Conservation (phyloP, 164 flowering plant genomes). For the Vitis amurensis region DNA sequence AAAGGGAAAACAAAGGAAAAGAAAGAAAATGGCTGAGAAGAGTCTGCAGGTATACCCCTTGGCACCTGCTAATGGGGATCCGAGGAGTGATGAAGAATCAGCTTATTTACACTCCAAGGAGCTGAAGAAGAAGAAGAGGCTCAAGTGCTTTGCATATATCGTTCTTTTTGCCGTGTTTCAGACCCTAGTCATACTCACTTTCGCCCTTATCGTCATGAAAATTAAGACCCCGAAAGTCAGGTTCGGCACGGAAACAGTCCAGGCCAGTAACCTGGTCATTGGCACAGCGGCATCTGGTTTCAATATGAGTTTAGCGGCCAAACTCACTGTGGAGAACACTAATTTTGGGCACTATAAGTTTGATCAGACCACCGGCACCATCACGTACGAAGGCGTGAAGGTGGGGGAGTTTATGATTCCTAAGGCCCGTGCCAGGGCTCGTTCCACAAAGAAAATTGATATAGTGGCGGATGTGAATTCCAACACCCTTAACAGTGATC, state of each 20-base stretch:
- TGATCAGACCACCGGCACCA: background rate
- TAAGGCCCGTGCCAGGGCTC: background rate
- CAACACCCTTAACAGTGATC: background rate
- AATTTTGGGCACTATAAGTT: slow-evolving; percentile 10
- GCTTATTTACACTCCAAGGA: background rate
- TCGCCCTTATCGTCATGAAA: background rate
- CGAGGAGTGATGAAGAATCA: background rate
- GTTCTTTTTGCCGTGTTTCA: background rate
- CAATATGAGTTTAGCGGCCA: background rate
- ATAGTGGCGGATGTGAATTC: slow-evolving; percentile 1
- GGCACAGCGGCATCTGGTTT: background rate
- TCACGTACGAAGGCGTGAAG: background rate
- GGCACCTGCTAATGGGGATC: no score
- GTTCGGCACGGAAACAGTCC: background rate
- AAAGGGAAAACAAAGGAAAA: no score
- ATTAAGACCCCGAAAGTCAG: background rate
- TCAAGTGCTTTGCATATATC: background rate
- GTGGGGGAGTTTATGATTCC: slow-evolving; percentile 4
- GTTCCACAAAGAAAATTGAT: slow-evolving; percentile 7
- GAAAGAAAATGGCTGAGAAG: no score
- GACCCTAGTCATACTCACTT: background rate
- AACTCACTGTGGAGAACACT: slow-evolving; percentile 3
- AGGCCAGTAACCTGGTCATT: background rate
- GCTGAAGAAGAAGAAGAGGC: background rate
- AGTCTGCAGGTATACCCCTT: no score